Evolutionary conservation across 805 yeast genomes (phyloP).

Genomic region (Zygotorulaspora florentina): DNA sequence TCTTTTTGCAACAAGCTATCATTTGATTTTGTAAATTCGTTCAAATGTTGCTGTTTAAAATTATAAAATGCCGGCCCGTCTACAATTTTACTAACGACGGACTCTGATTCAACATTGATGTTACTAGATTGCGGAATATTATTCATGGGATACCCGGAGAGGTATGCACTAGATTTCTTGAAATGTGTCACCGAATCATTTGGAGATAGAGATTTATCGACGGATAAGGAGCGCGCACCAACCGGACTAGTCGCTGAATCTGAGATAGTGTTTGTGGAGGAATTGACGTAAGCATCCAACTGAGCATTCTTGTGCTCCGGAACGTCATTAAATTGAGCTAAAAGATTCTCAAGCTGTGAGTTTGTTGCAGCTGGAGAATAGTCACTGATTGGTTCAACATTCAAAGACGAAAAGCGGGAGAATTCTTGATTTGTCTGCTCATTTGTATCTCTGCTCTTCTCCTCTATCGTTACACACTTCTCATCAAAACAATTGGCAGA

Average conservation of each 20-base stretch:
- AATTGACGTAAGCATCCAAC: conserved; percentile 2
- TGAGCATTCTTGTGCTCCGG: conserved; percentile 26
- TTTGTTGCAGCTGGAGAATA: conserved; percentile 17
- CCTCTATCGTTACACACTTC: too few species aligned
- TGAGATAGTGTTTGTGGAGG: conserved; percentile 7
- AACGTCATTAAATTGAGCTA: conserved; percentile 31
- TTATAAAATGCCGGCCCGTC: conserved; percentile 27
- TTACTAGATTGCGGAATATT: conserved; percentile 6
- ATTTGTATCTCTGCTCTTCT: too few species aligned
- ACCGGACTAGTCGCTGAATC: conserved; percentile 1
- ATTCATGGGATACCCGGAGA: conserved; percentile 26
- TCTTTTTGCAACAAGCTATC: not conserved
- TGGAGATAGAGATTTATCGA: conserved; percentile 2
- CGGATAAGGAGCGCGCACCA: conserved; percentile 4
- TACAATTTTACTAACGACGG: conserved; percentile 10
- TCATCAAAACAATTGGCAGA: too few species aligned
- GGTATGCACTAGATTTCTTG: conserved; percentile 36
- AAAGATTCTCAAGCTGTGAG: conserved; percentile 28
- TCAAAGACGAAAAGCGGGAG: too few species aligned
- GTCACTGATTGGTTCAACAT: not conserved
- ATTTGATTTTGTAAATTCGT: conserved; percentile 4
- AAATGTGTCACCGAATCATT: conserved; percentile 4
- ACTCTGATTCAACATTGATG: conserved; percentile 5
- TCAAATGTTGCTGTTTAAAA: conserved; percentile 9
- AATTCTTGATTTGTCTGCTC: too few species aligned